Evolutionary conservation across 2,329 filamentous ascomycete genomes (phyloP).

Genomic region (Aspergillus costaricaensis): DNA sequence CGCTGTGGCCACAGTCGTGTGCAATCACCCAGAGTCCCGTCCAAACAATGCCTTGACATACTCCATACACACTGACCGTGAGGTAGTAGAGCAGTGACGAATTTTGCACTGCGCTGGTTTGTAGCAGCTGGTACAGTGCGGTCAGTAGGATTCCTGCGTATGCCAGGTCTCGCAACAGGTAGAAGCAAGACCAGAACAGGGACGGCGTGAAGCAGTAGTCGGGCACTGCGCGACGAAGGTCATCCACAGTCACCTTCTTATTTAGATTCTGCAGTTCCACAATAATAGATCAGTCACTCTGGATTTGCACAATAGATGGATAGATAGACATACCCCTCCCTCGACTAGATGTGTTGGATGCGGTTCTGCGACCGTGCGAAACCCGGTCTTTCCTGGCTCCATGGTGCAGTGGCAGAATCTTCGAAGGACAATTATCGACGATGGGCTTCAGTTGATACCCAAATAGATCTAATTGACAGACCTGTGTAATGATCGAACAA

Average conservation of each 20-base stretch:
- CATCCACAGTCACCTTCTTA: background rate
- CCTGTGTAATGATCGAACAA: no score
- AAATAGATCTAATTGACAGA: no score
- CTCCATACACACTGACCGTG: background rate
- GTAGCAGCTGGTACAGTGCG: background rate
- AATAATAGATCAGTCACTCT: no score
- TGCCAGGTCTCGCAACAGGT: background rate
- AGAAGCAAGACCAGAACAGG: background rate
- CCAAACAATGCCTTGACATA: background rate
- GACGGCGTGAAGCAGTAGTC: background rate
- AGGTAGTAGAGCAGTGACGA: background rate
- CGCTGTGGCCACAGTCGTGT: background rate
- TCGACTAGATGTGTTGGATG: background rate
- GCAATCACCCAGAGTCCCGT: background rate
- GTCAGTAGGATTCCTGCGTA: background rate
- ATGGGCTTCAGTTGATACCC: no score
- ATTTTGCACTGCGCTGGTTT: background rate
- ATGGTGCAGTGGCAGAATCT: background rate
- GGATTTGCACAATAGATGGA: no score
- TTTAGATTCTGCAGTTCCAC: background rate
- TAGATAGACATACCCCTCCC: background rate
- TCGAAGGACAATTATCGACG: no score
- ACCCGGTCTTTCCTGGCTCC: background rate
- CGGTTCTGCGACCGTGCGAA: background rate
- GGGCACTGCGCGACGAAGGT: background rate